Evolutionary conservation across 1,139 yeast genomes (phyloP).

Genomic region (Scheffersomyces segobiensis): DNA sequence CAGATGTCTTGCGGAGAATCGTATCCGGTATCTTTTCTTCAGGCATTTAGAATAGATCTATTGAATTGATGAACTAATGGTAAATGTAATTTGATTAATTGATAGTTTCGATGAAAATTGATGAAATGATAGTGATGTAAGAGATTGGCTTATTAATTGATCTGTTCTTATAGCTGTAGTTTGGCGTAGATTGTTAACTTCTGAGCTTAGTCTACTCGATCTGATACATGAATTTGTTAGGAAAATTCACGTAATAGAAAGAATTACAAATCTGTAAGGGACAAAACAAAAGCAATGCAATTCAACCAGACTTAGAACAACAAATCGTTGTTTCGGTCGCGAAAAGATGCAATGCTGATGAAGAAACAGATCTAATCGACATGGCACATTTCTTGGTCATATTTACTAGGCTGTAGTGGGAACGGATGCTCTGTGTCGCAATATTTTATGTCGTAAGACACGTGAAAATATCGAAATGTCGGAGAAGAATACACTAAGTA

Average conservation of each 20-base stretch:
- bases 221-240: not conserved
- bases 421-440: not conserved
- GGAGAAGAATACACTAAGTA: not conserved
- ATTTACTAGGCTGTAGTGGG: not conserved
- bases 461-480: not conserved
- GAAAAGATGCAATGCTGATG: not conserved
- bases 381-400: not conserved
- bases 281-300: not conserved
- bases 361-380: not conserved
- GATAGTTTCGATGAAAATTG: not conserved
- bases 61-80: not conserved
- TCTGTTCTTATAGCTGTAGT: too few species aligned
- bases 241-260: not conserved
- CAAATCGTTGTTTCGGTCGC: not conserved
- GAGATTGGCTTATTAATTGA: not conserved
- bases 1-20: not conserved
- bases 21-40: constrained; percentile 1
- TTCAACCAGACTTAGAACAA: not conserved
- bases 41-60: not conserved
- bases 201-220: not conserved
- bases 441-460: not conserved
- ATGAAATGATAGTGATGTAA: too few species aligned
- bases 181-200: not conserved
- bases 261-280: not conserved
- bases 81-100: too few species aligned